Conservation (phyloP, 2,329 filamentous ascomycete species). For the Apiospora koreana region DNA sequence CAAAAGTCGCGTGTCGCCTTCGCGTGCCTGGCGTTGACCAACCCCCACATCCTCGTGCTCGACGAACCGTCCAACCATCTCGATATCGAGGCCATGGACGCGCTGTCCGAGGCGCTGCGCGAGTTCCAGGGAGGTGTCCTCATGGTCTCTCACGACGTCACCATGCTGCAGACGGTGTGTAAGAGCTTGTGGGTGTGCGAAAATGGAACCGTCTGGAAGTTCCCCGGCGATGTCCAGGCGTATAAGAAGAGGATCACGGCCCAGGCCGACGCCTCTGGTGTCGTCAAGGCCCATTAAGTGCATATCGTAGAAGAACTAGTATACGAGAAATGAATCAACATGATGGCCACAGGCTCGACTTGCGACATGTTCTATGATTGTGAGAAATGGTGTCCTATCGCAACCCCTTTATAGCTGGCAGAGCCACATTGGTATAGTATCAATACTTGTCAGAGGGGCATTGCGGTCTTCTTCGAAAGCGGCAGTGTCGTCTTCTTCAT, state of each 20-base stretch:
- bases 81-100: conserved; percentile 99
- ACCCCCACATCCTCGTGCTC: conserved; percentile 95
- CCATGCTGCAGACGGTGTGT: conserved; percentile 96
- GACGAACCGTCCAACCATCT: conserved; percentile 99
- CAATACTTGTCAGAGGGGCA: no score
- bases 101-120: conserved; percentile 78
- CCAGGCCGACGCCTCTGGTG: conserved; percentile 85
- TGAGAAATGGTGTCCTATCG: background rate
- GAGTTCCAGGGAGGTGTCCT: conserved; percentile 92
- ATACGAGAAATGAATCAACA: background rate
- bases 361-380: background rate
- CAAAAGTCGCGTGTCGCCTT: conserved; percentile 99
- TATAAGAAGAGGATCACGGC: conserved; percentile 97
- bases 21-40: conserved; percentile 89
- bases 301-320: background rate
- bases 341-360: background rate
- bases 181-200: conserved; percentile 96
- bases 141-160: conserved; percentile 99
- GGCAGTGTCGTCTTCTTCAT: background rate
- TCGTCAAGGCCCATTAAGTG: conserved; percentile 66
- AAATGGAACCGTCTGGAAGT: conserved; percentile 90
- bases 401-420: background rate
- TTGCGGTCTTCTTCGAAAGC: no score
- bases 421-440: background rate
- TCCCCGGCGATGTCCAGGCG: conserved; percentile 89